Evolutionary conservation across 2,329 filamentous ascomycete genomes (phyloP).

Genomic region (Aspergillus cejpii): DNA sequence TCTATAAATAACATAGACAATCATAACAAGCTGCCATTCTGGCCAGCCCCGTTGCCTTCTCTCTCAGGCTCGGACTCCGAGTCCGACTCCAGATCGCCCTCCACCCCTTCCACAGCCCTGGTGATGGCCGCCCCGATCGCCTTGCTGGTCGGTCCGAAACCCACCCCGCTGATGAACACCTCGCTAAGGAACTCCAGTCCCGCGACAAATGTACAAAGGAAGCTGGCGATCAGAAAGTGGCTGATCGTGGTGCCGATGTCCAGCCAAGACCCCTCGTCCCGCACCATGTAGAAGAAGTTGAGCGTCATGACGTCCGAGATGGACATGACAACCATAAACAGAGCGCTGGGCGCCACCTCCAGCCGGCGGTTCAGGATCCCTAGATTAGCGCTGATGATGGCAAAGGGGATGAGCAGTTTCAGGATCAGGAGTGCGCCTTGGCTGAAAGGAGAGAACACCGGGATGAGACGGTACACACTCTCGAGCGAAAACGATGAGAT

Average conservation of each 20-base stretch:
- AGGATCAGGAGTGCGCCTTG: constrained; percentile 80
- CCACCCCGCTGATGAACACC: constrained; percentile 71
- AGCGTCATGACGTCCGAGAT: constrained; percentile 86
- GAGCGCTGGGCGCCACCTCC: constrained; percentile 74
- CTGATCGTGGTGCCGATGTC: constrained; percentile 96
- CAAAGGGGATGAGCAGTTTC: constrained; percentile 91
- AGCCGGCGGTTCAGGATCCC: constrained; percentile 82
- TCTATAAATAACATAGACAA: background rate
- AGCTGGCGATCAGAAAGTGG: constrained; percentile 88
- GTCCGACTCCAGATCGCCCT: constrained; percentile 8
- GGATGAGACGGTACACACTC: constrained; percentile 77
- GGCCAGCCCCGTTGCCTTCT: background rate
- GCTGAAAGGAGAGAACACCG: constrained; percentile 87
- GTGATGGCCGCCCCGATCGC: constrained; percentile 15
- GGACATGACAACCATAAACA: constrained; percentile 93
- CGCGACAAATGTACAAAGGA: constrained; percentile 85
- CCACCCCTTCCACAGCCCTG: constrained; percentile 17
- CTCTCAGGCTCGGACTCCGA: background rate
- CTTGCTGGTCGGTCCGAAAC: constrained; percentile 40
- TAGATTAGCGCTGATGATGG: constrained; percentile 84
- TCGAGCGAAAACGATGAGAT: constrained; percentile 90
- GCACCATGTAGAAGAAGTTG: constrained; percentile 96
- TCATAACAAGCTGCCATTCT: background rate
- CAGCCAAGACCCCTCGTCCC: constrained; percentile 92
- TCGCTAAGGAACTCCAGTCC: constrained; percentile 79